Evolutionary conservation across 305 asterid genomes (phyloP).

Genomic region (Fraxinus baroniana): DNA sequence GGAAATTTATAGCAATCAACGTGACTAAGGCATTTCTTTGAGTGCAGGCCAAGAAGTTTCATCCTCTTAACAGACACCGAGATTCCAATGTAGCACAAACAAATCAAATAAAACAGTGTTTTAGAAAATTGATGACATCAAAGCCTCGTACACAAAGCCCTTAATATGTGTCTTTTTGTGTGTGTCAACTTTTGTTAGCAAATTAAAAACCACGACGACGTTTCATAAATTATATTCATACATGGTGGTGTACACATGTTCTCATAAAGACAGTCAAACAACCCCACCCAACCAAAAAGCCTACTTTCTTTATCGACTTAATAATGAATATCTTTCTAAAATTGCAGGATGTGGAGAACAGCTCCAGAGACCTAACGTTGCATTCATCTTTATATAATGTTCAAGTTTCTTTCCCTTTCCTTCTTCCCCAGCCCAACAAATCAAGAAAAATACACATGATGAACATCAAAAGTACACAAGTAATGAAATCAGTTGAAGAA

Average conservation of each 20-base stretch:
- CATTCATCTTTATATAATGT: neutral
- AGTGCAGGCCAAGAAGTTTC: neutral
- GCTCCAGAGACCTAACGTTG: neutral
- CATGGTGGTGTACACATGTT: neutral
- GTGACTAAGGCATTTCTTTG: neutral
- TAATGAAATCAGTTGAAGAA: neutral
- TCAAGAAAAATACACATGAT: neutral
- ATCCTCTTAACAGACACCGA: neutral
- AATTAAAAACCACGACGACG: neutral
- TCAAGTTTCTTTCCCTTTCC: neutral
- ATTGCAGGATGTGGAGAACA: neutral
- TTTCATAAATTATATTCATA: neutral
- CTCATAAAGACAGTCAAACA: neutral
- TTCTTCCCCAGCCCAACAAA: neutral
- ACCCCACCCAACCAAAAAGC: neutral
- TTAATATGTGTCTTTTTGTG: neutral
- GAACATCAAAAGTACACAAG: neutral
- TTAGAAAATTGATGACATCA: neutral
- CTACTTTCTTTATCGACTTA: neutral
- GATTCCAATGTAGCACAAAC: neutral
- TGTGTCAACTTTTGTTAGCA: neutral
- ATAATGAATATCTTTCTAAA: neutral
- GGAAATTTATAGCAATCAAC: neutral
- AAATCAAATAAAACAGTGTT: neutral
- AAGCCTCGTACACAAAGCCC: neutral